phyloP scores from a whole-genome alignment of 495 filamentous ascomycete species.

The Beverwykella pulmonaria region DNA sequence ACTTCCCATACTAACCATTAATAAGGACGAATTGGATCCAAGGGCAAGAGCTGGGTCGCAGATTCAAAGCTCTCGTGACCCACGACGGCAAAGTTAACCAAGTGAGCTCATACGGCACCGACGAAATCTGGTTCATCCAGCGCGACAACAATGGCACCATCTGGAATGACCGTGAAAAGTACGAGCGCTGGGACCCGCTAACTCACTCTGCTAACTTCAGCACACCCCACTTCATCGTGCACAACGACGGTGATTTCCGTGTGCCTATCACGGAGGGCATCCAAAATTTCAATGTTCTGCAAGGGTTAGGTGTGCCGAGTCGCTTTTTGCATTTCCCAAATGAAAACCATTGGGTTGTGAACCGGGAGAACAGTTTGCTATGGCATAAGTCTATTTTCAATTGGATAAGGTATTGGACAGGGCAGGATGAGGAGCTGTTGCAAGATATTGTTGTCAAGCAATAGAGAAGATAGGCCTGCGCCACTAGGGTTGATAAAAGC shows the following conservation, averaged over 20 bases:
- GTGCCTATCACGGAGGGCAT: conserved; percentile 51
- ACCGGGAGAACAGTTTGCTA: conserved; percentile 52
- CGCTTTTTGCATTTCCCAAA: conserved; percentile 57
- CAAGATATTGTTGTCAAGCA: conserved; percentile 34
- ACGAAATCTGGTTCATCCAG: conserved; percentile 51
- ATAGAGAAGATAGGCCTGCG: too few relatives aligned
- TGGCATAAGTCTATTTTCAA: conserved; percentile 57
- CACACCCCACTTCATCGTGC: conserved; percentile 53
- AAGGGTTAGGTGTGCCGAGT: conserved; percentile 55
- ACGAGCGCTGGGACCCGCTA: conserved; percentile 51
- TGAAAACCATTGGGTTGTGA: conserved; percentile 55
- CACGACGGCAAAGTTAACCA: conserved; percentile 52
- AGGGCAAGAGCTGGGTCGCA: conserved; percentile 56
- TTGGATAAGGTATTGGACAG: conserved; percentile 54
- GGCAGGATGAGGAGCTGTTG: conserved; percentile 31
- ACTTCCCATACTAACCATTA: too few relatives aligned
- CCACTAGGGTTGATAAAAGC: too few relatives aligned
- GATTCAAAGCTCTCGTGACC: conserved; percentile 56
- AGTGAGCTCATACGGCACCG: conserved; percentile 51
- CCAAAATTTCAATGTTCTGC: conserved; percentile 53
- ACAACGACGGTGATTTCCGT: conserved; percentile 52
- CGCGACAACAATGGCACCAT: conserved; percentile 52
- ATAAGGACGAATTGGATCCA: conserved; percentile 65
- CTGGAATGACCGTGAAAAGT: conserved; percentile 53
- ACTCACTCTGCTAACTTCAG: conserved; percentile 44